Base-by-base conservation (phyloP, 1,284 basidiomycete genomes). In the Microbotryum scabiosae region DNA sequence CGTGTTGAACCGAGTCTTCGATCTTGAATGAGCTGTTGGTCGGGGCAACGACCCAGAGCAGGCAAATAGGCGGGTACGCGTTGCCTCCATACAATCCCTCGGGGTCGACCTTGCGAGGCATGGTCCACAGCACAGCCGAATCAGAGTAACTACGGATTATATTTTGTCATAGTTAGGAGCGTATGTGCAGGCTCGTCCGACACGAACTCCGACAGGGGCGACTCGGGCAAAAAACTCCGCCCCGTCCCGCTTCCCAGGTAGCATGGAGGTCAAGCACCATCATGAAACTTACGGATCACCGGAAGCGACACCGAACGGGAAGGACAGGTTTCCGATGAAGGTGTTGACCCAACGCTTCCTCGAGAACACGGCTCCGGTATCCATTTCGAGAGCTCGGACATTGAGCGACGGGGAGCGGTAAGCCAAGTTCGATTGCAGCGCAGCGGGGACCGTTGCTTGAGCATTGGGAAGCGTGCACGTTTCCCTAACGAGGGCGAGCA, bases 121-220 rank as follows among this genome's bases (percentile, higher is more conserved):
- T 57, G 2, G 84, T 85, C 84, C 84, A 85, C 18, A 85, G 78
- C 41, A 85, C 76, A 43, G 84, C 79, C 41, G 82, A 83, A 9
- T 77, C 78, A 65, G 82, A 80, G 53, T 82, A 80, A 7, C 56
- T 57, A 49, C 2, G 20, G 18, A 26, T 16, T 20, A 45, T 14
- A 26, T 32, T 44, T 25, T 18, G 43, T 30, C 47, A 32, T n/a
- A 8, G 7, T 52, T 16, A 49, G 28, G 14, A 49, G 47, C 23
- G 28, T 16, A 28, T 18, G 47, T 23, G 20, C 23, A 18, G 12
- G 36, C 36, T 5, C 14, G 36, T 10, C 6, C 8, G 30, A 30
- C 8, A n/a, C n/a, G n/a, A n/a, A n/a, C 8, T 30, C 30, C 30
- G 8, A 30, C 30, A 30, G 8, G 30, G 30, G 30, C 30, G 30